Evolutionary conservation across 2,329 filamentous ascomycete genomes (phyloP).

Genomic region (Alternaria atra): DNA sequence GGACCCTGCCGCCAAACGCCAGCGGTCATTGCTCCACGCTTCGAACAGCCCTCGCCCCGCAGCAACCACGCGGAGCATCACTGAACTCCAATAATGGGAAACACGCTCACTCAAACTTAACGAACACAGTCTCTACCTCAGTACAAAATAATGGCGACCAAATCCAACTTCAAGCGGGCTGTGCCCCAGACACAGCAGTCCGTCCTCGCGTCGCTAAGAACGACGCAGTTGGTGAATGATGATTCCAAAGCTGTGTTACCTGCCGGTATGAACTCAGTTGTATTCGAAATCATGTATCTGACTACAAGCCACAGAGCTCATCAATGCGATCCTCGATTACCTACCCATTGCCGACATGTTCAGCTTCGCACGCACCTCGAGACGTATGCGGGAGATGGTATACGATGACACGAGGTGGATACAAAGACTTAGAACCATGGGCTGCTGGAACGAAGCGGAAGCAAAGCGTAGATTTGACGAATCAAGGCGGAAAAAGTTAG

Average conservation of each 20-base stretch:
- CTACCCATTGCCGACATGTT: slow-evolving; percentile 86
- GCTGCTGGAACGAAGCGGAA: slow-evolving; percentile 89
- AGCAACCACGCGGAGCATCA: slow-evolving; percentile 8
- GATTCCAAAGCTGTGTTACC: slow-evolving; percentile 81
- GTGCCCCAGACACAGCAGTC: slow-evolving; percentile 45
- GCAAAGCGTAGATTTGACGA: slow-evolving; percentile 84
- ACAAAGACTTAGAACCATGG: slow-evolving; percentile 82
- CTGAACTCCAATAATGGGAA: slow-evolving; percentile 19
- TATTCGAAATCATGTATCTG: background rate
- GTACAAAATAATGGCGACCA: slow-evolving; percentile 43
- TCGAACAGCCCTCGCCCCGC: slow-evolving; percentile 14
- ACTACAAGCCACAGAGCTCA: slow-evolving; percentile 70
- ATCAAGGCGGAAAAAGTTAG: slow-evolving; percentile 64
- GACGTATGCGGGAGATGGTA: slow-evolving; percentile 94
- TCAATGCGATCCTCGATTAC: slow-evolving; percentile 88
- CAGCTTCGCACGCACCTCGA: slow-evolving; percentile 83
- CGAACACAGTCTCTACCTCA: background rate
- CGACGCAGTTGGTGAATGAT: slow-evolving; percentile 81
- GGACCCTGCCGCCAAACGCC: slow-evolving; percentile 20
- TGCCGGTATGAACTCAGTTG: slow-evolving; percentile 66
- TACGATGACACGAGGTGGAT: slow-evolving; percentile 99
- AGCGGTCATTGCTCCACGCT: slow-evolving; percentile 23
- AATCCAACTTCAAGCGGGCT: slow-evolving; percentile 62
- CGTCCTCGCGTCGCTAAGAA: slow-evolving; percentile 79
- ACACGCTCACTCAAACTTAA: slow-evolving; percentile 1